Evolutionary conservation across 139 green algal genomes (phyloP).

Genomic region (Tetradesmus lagerheimii): DNA sequence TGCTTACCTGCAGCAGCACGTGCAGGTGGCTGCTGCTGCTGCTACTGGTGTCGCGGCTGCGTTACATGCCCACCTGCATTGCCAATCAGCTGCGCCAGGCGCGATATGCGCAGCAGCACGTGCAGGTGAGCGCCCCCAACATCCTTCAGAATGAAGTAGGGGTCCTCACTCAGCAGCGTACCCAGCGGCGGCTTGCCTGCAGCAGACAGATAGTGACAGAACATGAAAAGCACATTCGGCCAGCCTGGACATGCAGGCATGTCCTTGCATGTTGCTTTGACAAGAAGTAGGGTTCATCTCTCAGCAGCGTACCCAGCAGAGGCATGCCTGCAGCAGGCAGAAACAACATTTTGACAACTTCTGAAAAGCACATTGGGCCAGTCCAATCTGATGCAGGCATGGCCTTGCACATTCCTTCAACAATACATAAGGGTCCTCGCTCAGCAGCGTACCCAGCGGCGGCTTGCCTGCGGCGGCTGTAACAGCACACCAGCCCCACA

Average conservation of each 20-base stretch:
- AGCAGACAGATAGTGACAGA: background rate
- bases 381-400: too few species aligned
- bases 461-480: background rate
- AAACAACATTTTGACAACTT: too few species aligned
- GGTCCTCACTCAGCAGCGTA: slow-evolving; percentile 7
- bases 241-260: too few species aligned
- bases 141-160: slow-evolving; percentile 7
- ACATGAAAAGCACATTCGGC: too few species aligned
- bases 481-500: too few species aligned
- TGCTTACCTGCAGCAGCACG: background rate
- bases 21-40: background rate
- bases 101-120: slow-evolving; percentile 30
- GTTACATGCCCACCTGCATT: background rate
- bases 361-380: too few species aligned
- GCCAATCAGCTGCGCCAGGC: slow-evolving; percentile 15
- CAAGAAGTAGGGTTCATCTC: too few species aligned
- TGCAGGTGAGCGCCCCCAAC: background rate
- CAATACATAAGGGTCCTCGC: background rate
- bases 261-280: too few species aligned
- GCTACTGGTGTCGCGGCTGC: background rate
- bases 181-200: slow-evolving; percentile 2
- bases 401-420: too few species aligned
- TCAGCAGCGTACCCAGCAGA: background rate
- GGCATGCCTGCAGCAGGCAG: background rate
- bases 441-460: background rate